Conservation (phyloP, 192 early-diverging fungal genomes). For the Rhizophagus sp. region DNA sequence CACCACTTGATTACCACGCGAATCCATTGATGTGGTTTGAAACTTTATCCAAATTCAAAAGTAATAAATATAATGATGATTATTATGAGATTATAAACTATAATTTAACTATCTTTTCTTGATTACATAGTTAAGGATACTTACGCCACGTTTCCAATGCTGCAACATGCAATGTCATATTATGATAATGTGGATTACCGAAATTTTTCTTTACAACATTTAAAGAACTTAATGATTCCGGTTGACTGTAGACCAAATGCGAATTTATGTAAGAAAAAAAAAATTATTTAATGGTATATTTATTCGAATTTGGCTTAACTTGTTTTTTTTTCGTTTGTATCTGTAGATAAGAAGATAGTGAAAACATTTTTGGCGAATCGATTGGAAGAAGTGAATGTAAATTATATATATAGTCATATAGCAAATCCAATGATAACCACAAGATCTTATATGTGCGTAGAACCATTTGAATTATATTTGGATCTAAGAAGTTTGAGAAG, state of each 20-base stretch:
- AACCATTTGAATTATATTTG: slow-evolving; percentile 65
- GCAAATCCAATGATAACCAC: slow-evolving; percentile 82
- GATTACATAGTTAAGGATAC: slow-evolving; percentile 61
- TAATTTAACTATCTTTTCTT: neutral
- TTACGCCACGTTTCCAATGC: slow-evolving; percentile 62
- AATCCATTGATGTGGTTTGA: slow-evolving; percentile 45
- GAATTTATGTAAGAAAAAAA: slow-evolving; percentile 39
- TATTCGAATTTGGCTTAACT: neutral
- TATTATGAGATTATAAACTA: neutral
- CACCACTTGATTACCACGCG: slow-evolving; percentile 33
- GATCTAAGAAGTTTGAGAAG: slow-evolving; percentile 66
- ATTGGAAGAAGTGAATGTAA: slow-evolving; percentile 68
- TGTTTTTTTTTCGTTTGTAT: neutral
- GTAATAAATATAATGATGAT: slow-evolving; percentile 23
- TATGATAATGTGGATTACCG: slow-evolving; percentile 44
- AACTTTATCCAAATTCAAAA: slow-evolving; percentile 39
- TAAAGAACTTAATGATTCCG: slow-evolving; percentile 66
- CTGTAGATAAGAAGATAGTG: slow-evolving; percentile 52
- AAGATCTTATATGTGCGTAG: slow-evolving; percentile 75
- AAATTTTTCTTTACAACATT: slow-evolving; percentile 48
- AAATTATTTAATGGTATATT: neutral
- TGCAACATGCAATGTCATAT: slow-evolving; percentile 49
- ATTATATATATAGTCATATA: slow-evolving; percentile 71
- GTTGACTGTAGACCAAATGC: slow-evolving; percentile 54
- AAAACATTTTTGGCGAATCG: slow-evolving; percentile 62